These are phyloP conservation scores for Nakazawaea wyomingensis DNA, from an alignment of 805 yeast genomes.

Conservation along the genomic window DNA sequence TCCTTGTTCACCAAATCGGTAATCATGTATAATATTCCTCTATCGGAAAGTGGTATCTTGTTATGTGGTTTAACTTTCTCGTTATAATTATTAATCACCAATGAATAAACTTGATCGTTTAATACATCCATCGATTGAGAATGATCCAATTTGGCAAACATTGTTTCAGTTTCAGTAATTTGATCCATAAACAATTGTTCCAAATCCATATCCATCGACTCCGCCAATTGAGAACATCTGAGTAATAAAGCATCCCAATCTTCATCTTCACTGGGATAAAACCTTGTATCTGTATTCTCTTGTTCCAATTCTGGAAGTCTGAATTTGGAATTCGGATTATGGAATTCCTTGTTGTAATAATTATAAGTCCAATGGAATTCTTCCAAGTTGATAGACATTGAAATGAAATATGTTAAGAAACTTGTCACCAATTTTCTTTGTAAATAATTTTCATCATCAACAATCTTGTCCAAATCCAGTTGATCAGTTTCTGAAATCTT, in stretches of 20 bases:
- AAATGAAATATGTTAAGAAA: constrained; percentile 50
- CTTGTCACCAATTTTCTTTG: constrained; percentile 64
- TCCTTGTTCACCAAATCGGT: constrained; percentile 21
- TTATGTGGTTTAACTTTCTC: constrained; percentile 16
- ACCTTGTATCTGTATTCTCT: background rate
- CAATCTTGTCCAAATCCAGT: constrained; percentile 33
- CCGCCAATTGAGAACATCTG: constrained; percentile 45
- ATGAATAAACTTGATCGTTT: constrained; percentile 35
- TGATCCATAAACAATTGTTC: constrained; percentile 31
- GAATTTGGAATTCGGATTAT: constrained; percentile 10
- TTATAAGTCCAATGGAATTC: constrained; percentile 7
- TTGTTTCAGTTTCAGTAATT: constrained; percentile 31
- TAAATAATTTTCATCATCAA: constrained; percentile 52
- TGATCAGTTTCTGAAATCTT: constrained; percentile 26
- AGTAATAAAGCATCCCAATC: constrained; percentile 23
- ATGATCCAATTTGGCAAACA: constrained; percentile 33
- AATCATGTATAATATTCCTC: constrained; percentile 27
- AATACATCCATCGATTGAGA: constrained; percentile 21
- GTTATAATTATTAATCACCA: constrained; percentile 38
- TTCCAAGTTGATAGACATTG: constrained; percentile 21
- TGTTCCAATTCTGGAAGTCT: constrained; percentile 17
- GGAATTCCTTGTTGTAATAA: constrained; percentile 2
- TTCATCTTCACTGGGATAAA: constrained; percentile 5
- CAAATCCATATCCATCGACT: constrained; percentile 63
- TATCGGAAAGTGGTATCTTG: constrained; percentile 25